Percentiles rank a stretch among this genome's conserved stretches.
Evolutionary conservation across 768 basidiomycete species (phyloP).

Genomic region (Mrakia frigida): DNA sequence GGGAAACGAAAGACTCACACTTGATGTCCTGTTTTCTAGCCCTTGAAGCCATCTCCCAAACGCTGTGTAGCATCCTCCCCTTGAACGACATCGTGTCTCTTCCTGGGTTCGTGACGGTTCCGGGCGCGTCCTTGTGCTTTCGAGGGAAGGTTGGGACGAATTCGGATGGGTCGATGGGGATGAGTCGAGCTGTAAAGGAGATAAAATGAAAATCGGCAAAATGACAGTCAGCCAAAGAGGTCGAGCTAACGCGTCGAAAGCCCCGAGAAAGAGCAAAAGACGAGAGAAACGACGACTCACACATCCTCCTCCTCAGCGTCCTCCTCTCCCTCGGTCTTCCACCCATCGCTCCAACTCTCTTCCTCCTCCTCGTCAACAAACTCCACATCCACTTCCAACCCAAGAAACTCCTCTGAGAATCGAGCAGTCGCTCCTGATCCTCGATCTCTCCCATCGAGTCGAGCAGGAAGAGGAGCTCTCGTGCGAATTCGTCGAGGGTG

Average conservation of each 20-base stretch:
- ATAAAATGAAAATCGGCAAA: too few species aligned
- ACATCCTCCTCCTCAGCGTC: slow-evolving; percentile 41
- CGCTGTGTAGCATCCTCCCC: slow-evolving; percentile 59
- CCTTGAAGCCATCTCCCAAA: slow-evolving; percentile 67
- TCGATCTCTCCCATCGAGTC: slow-evolving; percentile 73
- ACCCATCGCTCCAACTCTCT: background rate
- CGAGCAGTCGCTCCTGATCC: background rate
- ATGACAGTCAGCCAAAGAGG: background rate
- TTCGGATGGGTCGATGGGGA: slow-evolving; percentile 45
- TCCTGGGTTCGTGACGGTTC: slow-evolving; percentile 75
- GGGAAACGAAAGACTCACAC: slow-evolving; percentile 52
- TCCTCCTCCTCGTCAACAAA: background rate
- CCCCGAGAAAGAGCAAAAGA: background rate
- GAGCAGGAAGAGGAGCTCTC: slow-evolving; percentile 71
- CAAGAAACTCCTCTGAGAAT: background rate
- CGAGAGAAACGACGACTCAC: slow-evolving; percentile 33
- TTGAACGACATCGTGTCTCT: slow-evolving; percentile 56
- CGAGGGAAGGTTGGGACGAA: slow-evolving; percentile 67
- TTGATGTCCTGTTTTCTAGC: slow-evolving; percentile 70
- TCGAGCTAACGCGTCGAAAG: background rate
- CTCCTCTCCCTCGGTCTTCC: slow-evolving; percentile 26
- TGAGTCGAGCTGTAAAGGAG: slow-evolving; percentile 39
- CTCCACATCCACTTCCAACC: slow-evolving; percentile 14
- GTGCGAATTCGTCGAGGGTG: slow-evolving; percentile 87
- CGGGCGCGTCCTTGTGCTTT: slow-evolving; percentile 71